Percentiles rank a stretch among this genome's conserved stretches.
Evolutionary conservation across 1,284 basidiomycete species (phyloP).

Genomic region (Moesziomyces sp.): DNA sequence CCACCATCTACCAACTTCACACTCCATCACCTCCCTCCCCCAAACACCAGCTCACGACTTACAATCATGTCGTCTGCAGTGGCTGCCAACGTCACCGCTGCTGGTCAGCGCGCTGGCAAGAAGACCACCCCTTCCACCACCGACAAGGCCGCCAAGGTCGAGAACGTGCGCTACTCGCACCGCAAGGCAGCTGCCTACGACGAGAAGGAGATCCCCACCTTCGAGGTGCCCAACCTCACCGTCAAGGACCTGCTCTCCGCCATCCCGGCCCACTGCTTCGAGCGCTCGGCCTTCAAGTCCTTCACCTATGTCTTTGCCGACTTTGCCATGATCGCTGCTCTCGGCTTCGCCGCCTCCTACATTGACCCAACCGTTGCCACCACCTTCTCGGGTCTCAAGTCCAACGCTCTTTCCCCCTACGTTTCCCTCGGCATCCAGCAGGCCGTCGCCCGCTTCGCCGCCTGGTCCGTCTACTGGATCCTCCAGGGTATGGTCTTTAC

Average conservation of each 20-base stretch:
- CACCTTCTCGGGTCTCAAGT: constrained; percentile 47
- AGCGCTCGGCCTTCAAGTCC: constrained; percentile 87
- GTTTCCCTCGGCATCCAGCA: constrained; percentile 77
- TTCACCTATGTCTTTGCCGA: constrained; percentile 86
- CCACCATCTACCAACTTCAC: constrained; percentile 1
- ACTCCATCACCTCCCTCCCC: neutral
- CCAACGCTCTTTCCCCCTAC: constrained; percentile 45
- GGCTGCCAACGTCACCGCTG: constrained; percentile 48
- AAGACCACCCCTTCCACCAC: constrained; percentile 27
- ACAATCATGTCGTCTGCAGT: constrained; percentile 49
- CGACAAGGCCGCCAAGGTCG: constrained; percentile 38
- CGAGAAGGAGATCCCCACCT: constrained; percentile 67
- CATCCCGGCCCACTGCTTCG: constrained; percentile 91
- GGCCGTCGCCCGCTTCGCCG: constrained; percentile 74
- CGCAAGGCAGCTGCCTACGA: constrained; percentile 59
- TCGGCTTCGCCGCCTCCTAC: constrained; percentile 79
- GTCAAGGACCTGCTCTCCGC: constrained; percentile 86
- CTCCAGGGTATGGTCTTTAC: constrained; percentile 87
- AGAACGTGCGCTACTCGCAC: constrained; percentile 55
- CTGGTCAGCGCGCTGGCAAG: constrained; percentile 53
- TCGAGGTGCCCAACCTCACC: constrained; percentile 81
- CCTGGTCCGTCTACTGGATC: constrained; percentile 87
- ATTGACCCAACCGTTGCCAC: constrained; percentile 72
- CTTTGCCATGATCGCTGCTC: constrained; percentile 75
- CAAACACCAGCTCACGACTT: constrained; percentile 4